Base-by-base conservation (phyloP, 2,329 filamentous ascomycete species). In the Microdochium paspali region DNA sequence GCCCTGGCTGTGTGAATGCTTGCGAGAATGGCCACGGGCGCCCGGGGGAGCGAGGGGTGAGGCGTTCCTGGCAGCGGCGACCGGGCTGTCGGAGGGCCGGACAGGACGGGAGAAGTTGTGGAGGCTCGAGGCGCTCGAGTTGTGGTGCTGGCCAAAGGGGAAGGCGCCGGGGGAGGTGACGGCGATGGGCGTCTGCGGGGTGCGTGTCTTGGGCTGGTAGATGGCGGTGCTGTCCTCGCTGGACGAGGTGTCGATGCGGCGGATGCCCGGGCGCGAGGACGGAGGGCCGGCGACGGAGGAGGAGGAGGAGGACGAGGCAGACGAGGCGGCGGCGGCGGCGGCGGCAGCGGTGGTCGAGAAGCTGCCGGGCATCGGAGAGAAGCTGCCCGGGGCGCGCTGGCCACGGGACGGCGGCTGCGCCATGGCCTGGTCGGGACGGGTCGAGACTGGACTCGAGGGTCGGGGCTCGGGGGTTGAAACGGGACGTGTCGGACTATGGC, bases 1-100 rank as follows among this genome's bases (percentile, higher is more conserved):
- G 57, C 87, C 87, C 61, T 87, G 85, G 9, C 79, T 85, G 55
- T 84, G 79, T 51, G 87, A 87, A 57, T 86, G 77, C 54, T 82
- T 83, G 66, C 83, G 56, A 47, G 60, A 45, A 56, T 66, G 54
- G 53, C 56, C 24, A 53, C 50, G 57, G 70, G 55, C 64, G 66
- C 58, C 58, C 58, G 54, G 52, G 61, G 61, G 60, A 56, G 62
- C 58, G 55, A 71, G 55, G 28, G 72, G 70, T 26, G 71, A 74
- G 12, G 61, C 64, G 56, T 61, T 70, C 51, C 63, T n/a, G n/a
- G n/a, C 60, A 18, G 31, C 31, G 31, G 35, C 35, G 18, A 20
- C 35, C 44, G 62, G 62, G 58, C 58, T 54, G 49, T 66, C 59
- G 54, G 59, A 56, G 3, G 64, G 55, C 24, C 65, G 65, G 5